These are phyloP conservation scores for Nyctanthes arbortristis DNA, from an alignment of 257 asterid genomes.

Conservation along the genomic window DNA sequence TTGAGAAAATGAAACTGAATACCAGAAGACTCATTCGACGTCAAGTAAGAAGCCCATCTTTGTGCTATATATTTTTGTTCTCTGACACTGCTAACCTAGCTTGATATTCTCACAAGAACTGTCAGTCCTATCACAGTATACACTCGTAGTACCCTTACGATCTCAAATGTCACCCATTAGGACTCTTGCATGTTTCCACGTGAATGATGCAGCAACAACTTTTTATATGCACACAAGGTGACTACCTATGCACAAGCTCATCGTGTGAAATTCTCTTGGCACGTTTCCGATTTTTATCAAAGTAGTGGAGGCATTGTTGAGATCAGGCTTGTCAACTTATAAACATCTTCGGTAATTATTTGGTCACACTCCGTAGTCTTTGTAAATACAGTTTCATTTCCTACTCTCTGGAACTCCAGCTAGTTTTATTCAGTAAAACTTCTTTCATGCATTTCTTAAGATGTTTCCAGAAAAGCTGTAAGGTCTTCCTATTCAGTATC, in stretches of 20 bases:
- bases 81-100: neutral
- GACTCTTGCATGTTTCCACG: neutral
- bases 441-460: neutral
- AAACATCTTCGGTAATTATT: neutral
- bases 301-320: neutral
- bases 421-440: neutral
- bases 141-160: neutral
- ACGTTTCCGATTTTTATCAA: neutral
- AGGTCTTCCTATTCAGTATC: neutral
- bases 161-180: neutral
- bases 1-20: slow-evolving; percentile 67
- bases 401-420: neutral
- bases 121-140: neutral
- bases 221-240: neutral
- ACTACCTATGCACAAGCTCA: neutral
- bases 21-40: slow-evolving; percentile 89
- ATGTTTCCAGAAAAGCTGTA: neutral
- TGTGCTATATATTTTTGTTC: neutral
- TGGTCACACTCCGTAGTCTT: neutral
- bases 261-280: neutral
- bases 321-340: neutral
- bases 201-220: neutral
- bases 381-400: neutral
- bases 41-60: slow-evolving; percentile 55
- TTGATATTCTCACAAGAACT: neutral